A percentile compares a stretch with the other conserved stretches of the same genome.
Evolutionary conservation across 2,329 filamentous ascomycete genomes (phyloP).

Genomic region (Neurospora sp.): DNA sequence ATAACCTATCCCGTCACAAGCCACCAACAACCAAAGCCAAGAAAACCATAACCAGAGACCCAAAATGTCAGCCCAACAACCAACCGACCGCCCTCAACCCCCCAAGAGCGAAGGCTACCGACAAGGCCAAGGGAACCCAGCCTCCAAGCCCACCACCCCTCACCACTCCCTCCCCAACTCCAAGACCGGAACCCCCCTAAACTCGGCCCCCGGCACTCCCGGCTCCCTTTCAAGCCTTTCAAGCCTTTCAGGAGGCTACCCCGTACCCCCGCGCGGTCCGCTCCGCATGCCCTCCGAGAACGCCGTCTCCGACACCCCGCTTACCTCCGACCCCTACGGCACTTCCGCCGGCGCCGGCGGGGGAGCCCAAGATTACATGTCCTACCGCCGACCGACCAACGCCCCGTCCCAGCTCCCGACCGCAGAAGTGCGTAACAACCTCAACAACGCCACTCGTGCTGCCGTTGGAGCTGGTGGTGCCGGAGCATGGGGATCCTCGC

Average conservation of each 20-base stretch:
- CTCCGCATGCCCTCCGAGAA: slow-evolving; percentile 12
- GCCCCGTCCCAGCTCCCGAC: not conserved
- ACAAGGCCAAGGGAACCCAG: not conserved
- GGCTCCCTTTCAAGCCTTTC: not conserved
- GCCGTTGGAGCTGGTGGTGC: not conserved
- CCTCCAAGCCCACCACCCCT: not conserved
- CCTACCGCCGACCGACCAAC: slow-evolving; percentile 2
- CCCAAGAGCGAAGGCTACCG: not conserved
- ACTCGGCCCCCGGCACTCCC: slow-evolving; percentile 1
- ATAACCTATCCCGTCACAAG: not conserved
- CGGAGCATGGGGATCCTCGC: not conserved
- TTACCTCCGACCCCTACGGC: not conserved
- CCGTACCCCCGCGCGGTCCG: slow-evolving; percentile 8
- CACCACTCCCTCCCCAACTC: not conserved
- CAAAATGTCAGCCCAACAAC: not conserved
- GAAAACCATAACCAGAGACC: not conserved
- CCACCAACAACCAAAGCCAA: not conserved
- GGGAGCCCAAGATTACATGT: slow-evolving; percentile 5
- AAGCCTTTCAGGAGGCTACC: not conserved
- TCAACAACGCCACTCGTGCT: not conserved
- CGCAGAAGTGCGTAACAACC: not conserved
- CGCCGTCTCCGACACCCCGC: slow-evolving; percentile 16
- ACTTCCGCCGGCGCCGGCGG: not conserved
- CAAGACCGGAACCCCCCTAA: not conserved
- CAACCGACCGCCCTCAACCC: not conserved